phyloP scores from a whole-genome alignment of 257 asterid genomes.

The Datura wrightii region DNA sequence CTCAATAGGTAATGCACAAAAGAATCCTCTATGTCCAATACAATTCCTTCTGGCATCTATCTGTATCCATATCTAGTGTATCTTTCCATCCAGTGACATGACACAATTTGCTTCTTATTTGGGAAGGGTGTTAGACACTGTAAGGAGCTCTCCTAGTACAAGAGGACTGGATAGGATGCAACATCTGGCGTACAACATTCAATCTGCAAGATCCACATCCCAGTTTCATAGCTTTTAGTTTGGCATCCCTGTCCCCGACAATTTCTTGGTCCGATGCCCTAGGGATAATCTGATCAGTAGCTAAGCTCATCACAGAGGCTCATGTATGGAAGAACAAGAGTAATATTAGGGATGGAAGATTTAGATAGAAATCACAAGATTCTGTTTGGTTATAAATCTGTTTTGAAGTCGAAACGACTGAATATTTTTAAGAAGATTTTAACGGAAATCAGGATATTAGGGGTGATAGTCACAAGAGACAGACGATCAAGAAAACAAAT shows the following conservation, averaged over 20 bases:
- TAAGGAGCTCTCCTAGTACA: slow-evolving; percentile 18
- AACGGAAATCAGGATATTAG: background rate
- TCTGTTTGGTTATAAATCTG: background rate
- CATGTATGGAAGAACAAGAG: slow-evolving; percentile 3
- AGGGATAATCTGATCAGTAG: background rate
- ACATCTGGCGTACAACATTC: background rate
- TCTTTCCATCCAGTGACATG: slow-evolving; percentile 7
- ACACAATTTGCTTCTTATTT: background rate
- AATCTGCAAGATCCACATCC: slow-evolving; percentile 24
- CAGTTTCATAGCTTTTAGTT: slow-evolving; percentile 21
- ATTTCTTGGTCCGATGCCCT: background rate
- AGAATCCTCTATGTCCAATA: background rate
- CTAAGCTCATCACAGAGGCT: background rate
- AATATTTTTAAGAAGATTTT: background rate
- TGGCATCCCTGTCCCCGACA: background rate
- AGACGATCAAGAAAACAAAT: background rate
- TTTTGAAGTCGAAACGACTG: background rate
- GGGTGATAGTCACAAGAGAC: slow-evolving; percentile 11
- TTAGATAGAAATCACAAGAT: background rate
- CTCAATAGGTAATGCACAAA: slow-evolving; percentile 7
- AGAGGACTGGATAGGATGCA: background rate
- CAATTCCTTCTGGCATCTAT: slow-evolving; percentile 3
- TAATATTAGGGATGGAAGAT: slow-evolving; percentile 7
- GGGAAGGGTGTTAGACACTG: slow-evolving; percentile 1
- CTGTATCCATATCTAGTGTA: background rate